Base-by-base conservation (phyloP, 352 stramenopile species). In the Pythium rhizo-oryzae region DNA sequence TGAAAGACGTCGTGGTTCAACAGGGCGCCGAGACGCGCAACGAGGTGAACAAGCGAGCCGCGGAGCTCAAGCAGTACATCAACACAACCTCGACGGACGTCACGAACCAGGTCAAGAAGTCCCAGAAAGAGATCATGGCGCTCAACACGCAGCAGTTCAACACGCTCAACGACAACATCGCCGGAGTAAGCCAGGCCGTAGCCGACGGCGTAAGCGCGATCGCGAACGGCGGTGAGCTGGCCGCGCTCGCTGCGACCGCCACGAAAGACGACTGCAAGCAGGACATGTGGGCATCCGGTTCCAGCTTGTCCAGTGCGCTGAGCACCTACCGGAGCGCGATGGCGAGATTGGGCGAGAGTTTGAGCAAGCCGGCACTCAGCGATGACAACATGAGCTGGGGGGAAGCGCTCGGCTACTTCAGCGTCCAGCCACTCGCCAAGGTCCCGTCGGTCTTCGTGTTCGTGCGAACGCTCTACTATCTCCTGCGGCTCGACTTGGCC, bases 141-240 rank as follows among this genome's bases (percentile, higher is more conserved):
- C 23, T 64, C 13, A 52, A 11, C 30, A 37, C 55, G 13, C n/a
- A 62, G 37, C 60, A 67, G 23, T 67, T 55, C n/a, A 18, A 52
- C n/a, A 16, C 23, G 9, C 24, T 60, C 33, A 50, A 1, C 35
- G 19, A 49, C 1, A 23, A 35, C n/a, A 50, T 60, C 21, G 35
- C 19, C 6, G 8, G 8, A 18, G 53, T 35, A 7, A n/a, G 7
- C 21, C 30, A 30, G 28, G 28, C 16, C 1, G 28, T 28, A 18
- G 33, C 41, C 28, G 25, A 19, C 3, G 21, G 13, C 23, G 44
- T 51, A 8, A 51, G 23, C 1, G 11, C 15, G 0, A 39, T 59
- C 35, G 53, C 8, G 7, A 49, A 47, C 30, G 18, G 21, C 9
- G 21, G 16, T 2, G 15, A 25, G 11, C 21, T 21, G 11, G 12